Base-by-base conservation (phyloP, 2,329 filamentous ascomycete genomes). In the Juglanconis oblonga region DNA sequence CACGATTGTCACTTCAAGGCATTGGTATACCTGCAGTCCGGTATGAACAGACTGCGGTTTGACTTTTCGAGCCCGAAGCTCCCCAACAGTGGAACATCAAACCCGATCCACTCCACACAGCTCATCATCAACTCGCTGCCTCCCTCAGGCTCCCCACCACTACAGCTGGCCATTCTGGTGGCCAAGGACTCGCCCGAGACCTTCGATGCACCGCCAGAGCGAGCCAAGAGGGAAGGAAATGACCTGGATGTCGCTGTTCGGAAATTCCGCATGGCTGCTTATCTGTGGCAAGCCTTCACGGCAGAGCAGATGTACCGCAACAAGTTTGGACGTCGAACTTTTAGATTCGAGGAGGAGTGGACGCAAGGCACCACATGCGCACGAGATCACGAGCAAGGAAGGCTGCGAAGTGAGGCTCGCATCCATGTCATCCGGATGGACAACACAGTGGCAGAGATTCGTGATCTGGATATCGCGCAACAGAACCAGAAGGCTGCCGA, bases 231-330 rank as follows among this genome's bases (percentile, higher is more conserved):
- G 66, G 93, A 96, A 79, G 93, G 91, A 17, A 96, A 97, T 73
- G 84, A 83, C 1, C 71, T 98, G 40, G 88, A 93, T 10, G 86
- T 85, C 7, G 95, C 95, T 0, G 82, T 96, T 55, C 86, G 85
- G 68, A 99, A 99, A 72, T 97, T 95, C 72, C 86, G 93, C 64
- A 97, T 96, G 90, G 89, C 92, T 17, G 94, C 92, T 31, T 97
- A 98, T 71, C 80, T 98, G 13, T 98, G 95, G 93, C 95, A 99
- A 72, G 92, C 93, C 7, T 98, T 96, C 69, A 98, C 94, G 0
- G 92, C 91, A 6, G 95, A 99, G 73, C 93, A 98, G 72, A 98
- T 98, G 94, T 89, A 86, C 72, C 87, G 92, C 64, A 90, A 97
- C 71, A 90, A 89, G 62, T 86, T 98, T 66, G 92, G 93, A 9